These are phyloP conservation scores for Arthroderma sp. DNA, from an alignment of 2,329 filamentous ascomycete species.

Conservation along the genomic window DNA sequence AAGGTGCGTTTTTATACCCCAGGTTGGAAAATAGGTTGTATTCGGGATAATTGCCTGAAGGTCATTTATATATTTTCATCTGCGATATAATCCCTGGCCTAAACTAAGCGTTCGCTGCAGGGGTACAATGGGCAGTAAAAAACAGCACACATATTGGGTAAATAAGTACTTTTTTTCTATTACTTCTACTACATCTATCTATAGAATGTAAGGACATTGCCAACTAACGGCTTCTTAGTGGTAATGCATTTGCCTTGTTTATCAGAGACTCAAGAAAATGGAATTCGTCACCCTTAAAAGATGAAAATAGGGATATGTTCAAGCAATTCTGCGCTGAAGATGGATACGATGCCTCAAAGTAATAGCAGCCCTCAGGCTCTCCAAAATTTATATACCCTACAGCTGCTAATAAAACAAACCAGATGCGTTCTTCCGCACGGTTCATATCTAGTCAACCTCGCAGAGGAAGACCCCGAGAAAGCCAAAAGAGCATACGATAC, in stretches of 20 bases:
- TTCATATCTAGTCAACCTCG: constrained; percentile 91
- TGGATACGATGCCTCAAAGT: constrained; percentile 54
- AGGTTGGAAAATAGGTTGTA: background rate
- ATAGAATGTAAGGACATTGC: background rate
- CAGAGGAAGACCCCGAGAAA: constrained; percentile 66
- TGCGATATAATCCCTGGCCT: background rate
- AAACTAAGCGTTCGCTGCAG: constrained; percentile 29
- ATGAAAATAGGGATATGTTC: constrained; percentile 57
- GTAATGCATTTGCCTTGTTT: constrained; percentile 88
- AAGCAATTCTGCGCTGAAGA: constrained; percentile 53
- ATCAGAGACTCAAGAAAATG: constrained; percentile 95
- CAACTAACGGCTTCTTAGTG: constrained; percentile 35
- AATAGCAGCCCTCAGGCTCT: constrained; percentile 5
- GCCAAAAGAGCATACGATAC: constrained; percentile 71
- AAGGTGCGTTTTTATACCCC: constrained; percentile 43
- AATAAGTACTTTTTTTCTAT: constrained; percentile 8
- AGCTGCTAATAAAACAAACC: constrained; percentile 8
- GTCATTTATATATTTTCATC: background rate
- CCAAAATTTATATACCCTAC: background rate
- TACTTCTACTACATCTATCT: background rate
- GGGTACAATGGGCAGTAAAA: constrained; percentile 73
- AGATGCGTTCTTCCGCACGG: constrained; percentile 77
- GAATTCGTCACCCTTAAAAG: constrained; percentile 64
- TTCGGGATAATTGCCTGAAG: background rate
- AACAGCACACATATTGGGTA: constrained; percentile 65